Percentiles rank a stretch among this genome's conserved stretches.
Conservation (phyloP, 768 basidiomycete genomes). For the Daedaleopsis sinensis region DNA sequence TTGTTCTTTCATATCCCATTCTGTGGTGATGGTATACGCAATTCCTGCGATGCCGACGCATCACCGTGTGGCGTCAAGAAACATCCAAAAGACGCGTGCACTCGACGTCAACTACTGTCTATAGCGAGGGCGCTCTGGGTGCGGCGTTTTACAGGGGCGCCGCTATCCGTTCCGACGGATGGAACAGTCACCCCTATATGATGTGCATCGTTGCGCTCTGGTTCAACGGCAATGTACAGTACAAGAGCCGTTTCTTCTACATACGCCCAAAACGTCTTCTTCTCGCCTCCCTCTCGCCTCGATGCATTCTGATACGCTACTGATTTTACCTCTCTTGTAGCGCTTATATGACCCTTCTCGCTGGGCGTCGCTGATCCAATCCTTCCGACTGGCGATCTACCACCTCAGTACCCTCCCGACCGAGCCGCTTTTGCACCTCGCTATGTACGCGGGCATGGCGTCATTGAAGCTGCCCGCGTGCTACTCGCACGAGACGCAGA, state of each 20-base stretch:
- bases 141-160: no score
- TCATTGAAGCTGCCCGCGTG: slow-evolving; percentile 90
- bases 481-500: slow-evolving; percentile 61
- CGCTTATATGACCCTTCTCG: slow-evolving; percentile 80
- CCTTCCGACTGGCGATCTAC: slow-evolving; percentile 88
- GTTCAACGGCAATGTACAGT: neutral
- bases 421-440: slow-evolving; percentile 83
- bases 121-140: no score
- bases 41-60: no score
- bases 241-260: no score
- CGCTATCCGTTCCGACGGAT: no score
- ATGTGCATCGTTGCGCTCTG: no score
- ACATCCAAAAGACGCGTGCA: no score
- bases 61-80: no score
- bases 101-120: no score
- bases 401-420: slow-evolving; percentile 85
- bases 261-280: neutral
- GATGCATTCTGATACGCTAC: neutral
- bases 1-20: no score
- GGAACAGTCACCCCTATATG: no score
- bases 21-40: no score
- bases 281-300: neutral
- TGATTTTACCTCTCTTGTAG: slow-evolving; percentile 40
- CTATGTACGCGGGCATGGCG: slow-evolving; percentile 89
- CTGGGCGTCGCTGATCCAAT: slow-evolving; percentile 73